Base-by-base conservation (phyloP, 2,329 filamentous ascomycete genomes). In the Endothia cerciana region DNA sequence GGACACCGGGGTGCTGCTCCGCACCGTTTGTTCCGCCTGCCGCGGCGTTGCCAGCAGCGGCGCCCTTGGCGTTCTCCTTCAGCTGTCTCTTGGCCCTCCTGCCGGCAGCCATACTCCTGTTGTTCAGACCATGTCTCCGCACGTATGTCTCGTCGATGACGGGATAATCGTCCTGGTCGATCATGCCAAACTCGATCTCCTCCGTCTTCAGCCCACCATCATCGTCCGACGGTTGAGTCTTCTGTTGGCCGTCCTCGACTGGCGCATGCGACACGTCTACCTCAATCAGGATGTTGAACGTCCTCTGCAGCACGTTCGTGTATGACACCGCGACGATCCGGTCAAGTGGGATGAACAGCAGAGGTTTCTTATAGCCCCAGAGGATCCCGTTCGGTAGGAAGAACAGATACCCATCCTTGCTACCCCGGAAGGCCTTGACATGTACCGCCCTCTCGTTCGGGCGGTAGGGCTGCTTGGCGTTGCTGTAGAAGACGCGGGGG, bases 361-460 rank as follows among this genome's bases (percentile, higher is more conserved):
- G 74, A 0, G 89, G 89, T 75, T 91, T 91, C 76, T 90, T 90
- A 79, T 89, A 91, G 0, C 82, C 88, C 87, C 88, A 91, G 8
- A 91, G 74, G 63, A 91, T 90, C 17, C 89, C 89, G 33, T 81
- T 87, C 40, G 87, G 83, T 19, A 91, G 77, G 73, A 91, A 90
- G 72, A 90, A 91, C 0, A 91, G 78, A 69, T 84, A 90, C 0
- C 88, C 89, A 66, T 91, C 89, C 74, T 91, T 91, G 65, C 84
- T 88, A 25, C 89, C 89, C 55, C 88, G 81, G 76, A 89, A 90
- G 1, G 84, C 88, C 71, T 85, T 87, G 55, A 91, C 84, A 70
- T 90, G 87, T 22, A 90, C 87, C 0, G 88, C 87, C 71, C 83
- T 85, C 69, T 91, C 88, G 62, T 80, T 81, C 0, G 85, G 87